Base-by-base conservation (phyloP, 83 land plant species). In the Larix sibirica region DNA sequence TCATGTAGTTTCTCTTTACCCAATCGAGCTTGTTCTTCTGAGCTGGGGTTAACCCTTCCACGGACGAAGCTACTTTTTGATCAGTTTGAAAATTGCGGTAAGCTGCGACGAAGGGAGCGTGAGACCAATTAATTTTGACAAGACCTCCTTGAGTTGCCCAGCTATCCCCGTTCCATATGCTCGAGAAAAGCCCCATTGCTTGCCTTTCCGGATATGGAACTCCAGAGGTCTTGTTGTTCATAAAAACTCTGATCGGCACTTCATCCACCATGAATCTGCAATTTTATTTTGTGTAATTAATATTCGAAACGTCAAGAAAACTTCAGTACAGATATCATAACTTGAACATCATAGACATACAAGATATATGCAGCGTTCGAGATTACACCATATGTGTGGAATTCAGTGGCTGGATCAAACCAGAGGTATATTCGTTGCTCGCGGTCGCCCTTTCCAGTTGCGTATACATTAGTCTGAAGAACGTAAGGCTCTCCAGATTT, bases 91-190 rank as follows among this genome's bases (percentile, higher is more conserved):
- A 88, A 62, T 84, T 81, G 26, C 83, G 74, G 66, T 86, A 91
- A 2, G 91, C 82, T 2, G 92, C 94, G 18, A 87, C 63, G 75
- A 91, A 94, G 16, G 96, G 96, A 17, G 84, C 91, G 62, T 91
- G 82, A 0, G 88, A 74, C 92, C 92, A 94, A 74, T 94, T 88
- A 6, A 90, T 85, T 82, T 91, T 94, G 65, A 86, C 92, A 9
- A 70, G 79, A 1, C 94, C 96, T 1, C 96, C 96, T 9, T 85
- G 88, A 20, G 96, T 94, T 14, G 96, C 94, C 96, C 94, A 94
- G 66, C 80, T 83, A 8, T 87, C 86, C 4, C 91, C 96, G 50
- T 88, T 86, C 94, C 94, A 94, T 59, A 94, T 71, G 88, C 87
- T 94, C n/a, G 62, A 64, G 62, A 85, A 84, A 18, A 94, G 20